phyloP scores from a whole-genome alignment of 371 early-diverging fungal genomes.

The Mortierella sp. region DNA sequence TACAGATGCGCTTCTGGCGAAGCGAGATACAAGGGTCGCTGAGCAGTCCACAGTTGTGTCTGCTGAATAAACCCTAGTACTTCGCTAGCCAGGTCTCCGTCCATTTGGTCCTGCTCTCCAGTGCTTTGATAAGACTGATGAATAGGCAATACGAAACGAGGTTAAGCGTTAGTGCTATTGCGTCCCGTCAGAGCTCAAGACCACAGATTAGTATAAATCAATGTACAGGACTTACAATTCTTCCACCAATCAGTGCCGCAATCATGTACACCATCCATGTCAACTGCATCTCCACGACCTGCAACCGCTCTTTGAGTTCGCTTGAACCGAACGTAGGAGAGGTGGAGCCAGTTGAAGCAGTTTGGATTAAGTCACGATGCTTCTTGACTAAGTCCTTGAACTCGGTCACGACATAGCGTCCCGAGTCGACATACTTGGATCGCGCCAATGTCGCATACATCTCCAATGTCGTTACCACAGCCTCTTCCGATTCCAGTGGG shows the following conservation, averaged over 20 bases:
- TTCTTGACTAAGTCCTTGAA: slow-evolving; percentile 77
- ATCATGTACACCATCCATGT: slow-evolving; percentile 88
- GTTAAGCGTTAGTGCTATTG: too few species aligned
- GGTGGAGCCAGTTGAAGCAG: slow-evolving; percentile 32
- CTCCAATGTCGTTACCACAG: slow-evolving; percentile 74
- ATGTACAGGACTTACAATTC: slow-evolving; percentile 75
- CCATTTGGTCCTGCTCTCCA: slow-evolving; percentile 71
- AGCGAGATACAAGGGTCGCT: slow-evolving; percentile 34
- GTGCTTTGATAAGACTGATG: slow-evolving; percentile 62
- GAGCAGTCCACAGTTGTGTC: slow-evolving; percentile 56
- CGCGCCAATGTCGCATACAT: slow-evolving; percentile 80
- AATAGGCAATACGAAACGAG: slow-evolving; percentile 40
- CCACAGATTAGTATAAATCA: too few species aligned
- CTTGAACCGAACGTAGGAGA: slow-evolving; percentile 64
- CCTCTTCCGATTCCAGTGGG: slow-evolving; percentile 83
- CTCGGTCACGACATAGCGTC: slow-evolving; percentile 63
- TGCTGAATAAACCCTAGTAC: slow-evolving; percentile 69
- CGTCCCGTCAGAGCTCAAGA: too few species aligned
- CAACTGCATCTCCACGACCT: slow-evolving; percentile 61
- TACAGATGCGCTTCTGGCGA: slow-evolving; percentile 48
- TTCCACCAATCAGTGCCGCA: slow-evolving; percentile 73
- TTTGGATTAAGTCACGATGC: slow-evolving; percentile 66
- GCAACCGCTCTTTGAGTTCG: slow-evolving; percentile 61
- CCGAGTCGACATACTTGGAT: slow-evolving; percentile 74
- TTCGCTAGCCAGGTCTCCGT: slow-evolving; percentile 72